These are phyloP conservation scores for Metschnikowia cubensis DNA, from an alignment of 805 yeast genomes.

Conservation along the genomic window DNA sequence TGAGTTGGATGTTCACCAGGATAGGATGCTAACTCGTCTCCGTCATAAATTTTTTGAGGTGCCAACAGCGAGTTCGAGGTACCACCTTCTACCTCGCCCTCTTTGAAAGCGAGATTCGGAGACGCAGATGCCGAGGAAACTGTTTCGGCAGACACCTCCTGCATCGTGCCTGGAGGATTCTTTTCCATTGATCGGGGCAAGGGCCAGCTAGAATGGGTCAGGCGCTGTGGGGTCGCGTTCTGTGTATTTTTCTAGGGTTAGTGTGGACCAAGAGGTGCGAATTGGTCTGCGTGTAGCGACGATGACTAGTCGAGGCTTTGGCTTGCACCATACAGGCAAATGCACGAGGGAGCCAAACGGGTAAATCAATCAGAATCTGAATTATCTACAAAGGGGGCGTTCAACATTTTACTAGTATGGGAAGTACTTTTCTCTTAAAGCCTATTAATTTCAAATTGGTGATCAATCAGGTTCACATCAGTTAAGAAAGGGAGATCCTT, in stretches of 20 bases:
- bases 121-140: not conserved
- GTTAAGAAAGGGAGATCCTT: not conserved
- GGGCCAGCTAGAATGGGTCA: not conserved
- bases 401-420: no score
- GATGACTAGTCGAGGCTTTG: not conserved
- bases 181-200: slow-evolving; percentile 1
- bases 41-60: not conserved
- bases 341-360: not conserved
- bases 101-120: not conserved
- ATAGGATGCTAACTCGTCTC: slow-evolving; percentile 2
- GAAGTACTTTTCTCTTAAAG: no score
- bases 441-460: not conserved
- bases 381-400: no score
- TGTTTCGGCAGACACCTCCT: not conserved
- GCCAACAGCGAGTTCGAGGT: not conserved
- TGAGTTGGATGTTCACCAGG: slow-evolving; percentile 10
- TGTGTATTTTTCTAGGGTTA: not conserved
- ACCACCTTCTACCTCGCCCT: not conserved
- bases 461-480: not conserved
- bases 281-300: not conserved
- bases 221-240: slow-evolving; percentile 2
- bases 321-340: not conserved
- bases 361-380: no score
- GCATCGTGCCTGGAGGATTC: not conserved
- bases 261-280: not conserved